Evolutionary conservation across 1,139 yeast genomes (phyloP).

Genomic region (Taiozyma sp.): DNA sequence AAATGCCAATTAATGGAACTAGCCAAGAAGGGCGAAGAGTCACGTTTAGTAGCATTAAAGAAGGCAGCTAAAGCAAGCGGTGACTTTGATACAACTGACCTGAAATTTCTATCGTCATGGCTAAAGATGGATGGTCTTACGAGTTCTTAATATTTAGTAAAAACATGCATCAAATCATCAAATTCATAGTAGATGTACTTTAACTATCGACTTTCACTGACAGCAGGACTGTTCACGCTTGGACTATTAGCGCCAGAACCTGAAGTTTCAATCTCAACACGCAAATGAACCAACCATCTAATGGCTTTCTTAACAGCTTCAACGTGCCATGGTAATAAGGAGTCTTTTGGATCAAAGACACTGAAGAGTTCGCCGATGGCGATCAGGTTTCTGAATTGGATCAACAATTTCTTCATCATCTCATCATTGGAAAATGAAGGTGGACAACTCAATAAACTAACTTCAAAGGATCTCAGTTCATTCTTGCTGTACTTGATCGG

Average conservation of each 20-base stretch:
- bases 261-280: slow-evolving; percentile 22
- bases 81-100: not conserved
- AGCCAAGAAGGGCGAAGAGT: slow-evolving; percentile 14
- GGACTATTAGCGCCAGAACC: not conserved
- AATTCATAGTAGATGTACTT: not conserved
- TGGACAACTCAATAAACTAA: slow-evolving; percentile 66
- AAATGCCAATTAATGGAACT: slow-evolving; percentile 1
- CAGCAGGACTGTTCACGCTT: not conserved
- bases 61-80: not conserved
- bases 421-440: slow-evolving; percentile 49
- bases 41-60: slow-evolving; percentile 8
- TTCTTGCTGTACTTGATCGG: slow-evolving; percentile 25
- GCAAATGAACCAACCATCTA: slow-evolving; percentile 37
- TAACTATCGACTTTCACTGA: slow-evolving; percentile 1
- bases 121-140: not conserved
- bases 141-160: not conserved
- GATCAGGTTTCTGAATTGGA: slow-evolving; percentile 64
- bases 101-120: not conserved
- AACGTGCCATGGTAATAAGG: slow-evolving; percentile 78
- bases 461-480: slow-evolving; percentile 38
- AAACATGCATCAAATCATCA: not conserved
- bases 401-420: slow-evolving; percentile 53
- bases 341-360: slow-evolving; percentile 30
- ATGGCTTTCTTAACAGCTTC: slow-evolving; percentile 67
- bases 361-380: slow-evolving; percentile 39